phyloP scores from a whole-genome alignment of 805 yeast species.

The Saccharomycopsis babjevae region DNA sequence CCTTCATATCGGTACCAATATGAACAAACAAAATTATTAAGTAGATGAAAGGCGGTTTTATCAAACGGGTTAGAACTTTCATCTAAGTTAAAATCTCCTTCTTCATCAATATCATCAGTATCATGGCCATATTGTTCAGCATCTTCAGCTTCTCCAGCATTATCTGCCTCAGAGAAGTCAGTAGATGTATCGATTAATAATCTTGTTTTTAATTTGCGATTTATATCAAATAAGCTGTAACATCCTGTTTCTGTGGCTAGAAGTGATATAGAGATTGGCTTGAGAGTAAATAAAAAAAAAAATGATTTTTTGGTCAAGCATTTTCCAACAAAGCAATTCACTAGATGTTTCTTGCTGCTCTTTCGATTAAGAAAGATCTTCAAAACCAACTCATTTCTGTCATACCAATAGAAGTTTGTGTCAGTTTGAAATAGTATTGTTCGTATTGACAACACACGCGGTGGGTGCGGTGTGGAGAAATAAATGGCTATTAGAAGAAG shows the following conservation, averaged over 20 bases:
- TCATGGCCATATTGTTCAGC: neutral
- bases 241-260: neutral
- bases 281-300: neutral
- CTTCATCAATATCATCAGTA: neutral
- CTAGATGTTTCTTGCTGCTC: neutral
- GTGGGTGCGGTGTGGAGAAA: neutral
- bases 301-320: neutral
- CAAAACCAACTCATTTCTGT: neutral
- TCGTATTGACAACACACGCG: neutral
- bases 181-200: neutral
- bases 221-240: neutral
- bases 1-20: neutral
- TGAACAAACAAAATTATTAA: neutral
- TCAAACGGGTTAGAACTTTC: neutral
- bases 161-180: neutral
- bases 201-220: neutral
- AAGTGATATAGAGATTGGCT: neutral
- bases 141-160: neutral
- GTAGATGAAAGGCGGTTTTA: neutral
- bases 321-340: neutral
- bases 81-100: neutral
- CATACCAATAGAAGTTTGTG: neutral
- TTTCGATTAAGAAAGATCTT: neutral
- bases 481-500: neutral
- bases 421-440: neutral